These are phyloP conservation scores for Gossypium ekmanianum DNA, from an alignment of 345 rosid genomes.

Conservation along the genomic window DNA sequence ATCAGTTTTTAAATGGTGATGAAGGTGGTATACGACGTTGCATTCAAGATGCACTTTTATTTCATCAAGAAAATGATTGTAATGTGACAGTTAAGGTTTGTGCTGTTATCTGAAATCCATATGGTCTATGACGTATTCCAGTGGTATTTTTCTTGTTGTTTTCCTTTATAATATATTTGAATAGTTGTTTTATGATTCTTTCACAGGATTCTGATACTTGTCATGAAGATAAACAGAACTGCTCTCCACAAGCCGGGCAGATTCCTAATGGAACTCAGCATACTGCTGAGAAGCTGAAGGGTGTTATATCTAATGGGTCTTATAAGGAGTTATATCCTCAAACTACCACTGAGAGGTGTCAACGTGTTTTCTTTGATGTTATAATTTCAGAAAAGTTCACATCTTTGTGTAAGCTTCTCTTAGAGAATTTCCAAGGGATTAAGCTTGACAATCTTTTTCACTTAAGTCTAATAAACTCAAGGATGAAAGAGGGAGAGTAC, in stretches of 20 bases:
- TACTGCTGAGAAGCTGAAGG: constrained; percentile 20
- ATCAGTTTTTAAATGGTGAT: constrained; percentile 39
- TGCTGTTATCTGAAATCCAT: constrained; percentile 3
- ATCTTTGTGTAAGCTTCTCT: constrained; percentile 62
- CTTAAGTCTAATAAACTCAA: constrained; percentile 50
- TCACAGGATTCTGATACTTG: constrained; percentile 38
- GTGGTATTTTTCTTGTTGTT: background rate
- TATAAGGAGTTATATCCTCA: constrained; percentile 24
- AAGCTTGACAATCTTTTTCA: constrained; percentile 49
- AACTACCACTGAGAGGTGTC: constrained; percentile 54
- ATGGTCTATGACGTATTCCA: background rate
- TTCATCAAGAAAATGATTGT: constrained; percentile 24
- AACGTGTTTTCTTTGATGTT: constrained; percentile 54
- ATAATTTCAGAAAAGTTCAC: constrained; percentile 68
- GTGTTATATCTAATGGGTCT: constrained; percentile 35
- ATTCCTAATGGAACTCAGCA: too few relatives aligned
- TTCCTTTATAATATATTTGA: constrained; percentile 5
- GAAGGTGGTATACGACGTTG: constrained; percentile 48
- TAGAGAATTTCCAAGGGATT: constrained; percentile 65
- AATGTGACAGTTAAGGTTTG: constrained; percentile 36
- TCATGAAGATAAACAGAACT: too few relatives aligned
- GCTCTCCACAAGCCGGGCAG: too few relatives aligned
- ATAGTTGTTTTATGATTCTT: constrained; percentile 18
- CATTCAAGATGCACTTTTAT: constrained; percentile 42
- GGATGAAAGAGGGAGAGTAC: constrained; percentile 81